Evolutionary conservation across 495 filamentous ascomycete genomes (phyloP).

Genomic region (Aspergillus leporis): DNA sequence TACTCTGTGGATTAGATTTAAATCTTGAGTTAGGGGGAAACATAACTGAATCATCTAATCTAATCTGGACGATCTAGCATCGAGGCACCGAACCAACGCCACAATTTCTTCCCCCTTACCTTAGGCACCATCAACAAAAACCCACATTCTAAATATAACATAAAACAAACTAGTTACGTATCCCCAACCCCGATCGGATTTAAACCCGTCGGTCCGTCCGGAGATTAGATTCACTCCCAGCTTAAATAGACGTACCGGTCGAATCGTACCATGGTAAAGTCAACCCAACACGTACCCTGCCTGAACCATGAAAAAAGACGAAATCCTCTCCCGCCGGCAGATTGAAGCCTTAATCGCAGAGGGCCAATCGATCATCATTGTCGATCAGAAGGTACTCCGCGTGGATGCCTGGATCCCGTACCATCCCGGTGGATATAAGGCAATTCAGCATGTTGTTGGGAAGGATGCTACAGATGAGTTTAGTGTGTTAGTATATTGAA

Average conservation of each 20-base stretch:
- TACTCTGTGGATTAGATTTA: no score
- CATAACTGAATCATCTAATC: no score
- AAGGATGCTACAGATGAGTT: constrained; percentile 98
- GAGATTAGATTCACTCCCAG: no score
- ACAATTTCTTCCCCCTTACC: no score
- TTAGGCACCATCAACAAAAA: no score
- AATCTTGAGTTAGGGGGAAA: no score
- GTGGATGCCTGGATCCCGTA: constrained; percentile 84
- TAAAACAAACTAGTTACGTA: no score
- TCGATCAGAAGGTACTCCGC: constrained; percentile 78
- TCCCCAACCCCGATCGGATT: no score
- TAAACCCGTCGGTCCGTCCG: no score
- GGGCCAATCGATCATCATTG: constrained; percentile 77
- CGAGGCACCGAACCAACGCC: no score
- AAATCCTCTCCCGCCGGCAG: constrained; percentile 65
- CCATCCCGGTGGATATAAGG: constrained; percentile 90
- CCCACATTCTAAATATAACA: no score
- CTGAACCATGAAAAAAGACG: constrained; percentile 38
- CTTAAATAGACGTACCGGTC: not conserved
- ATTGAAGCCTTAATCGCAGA: constrained; percentile 87
- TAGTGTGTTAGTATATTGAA: constrained; percentile 65
- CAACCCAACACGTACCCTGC: constrained; percentile 58
- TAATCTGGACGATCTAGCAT: no score
- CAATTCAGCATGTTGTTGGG: constrained; percentile 93
- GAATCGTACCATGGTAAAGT: constrained; percentile 81